Evolutionary conservation across 2,329 filamentous ascomycete species (phyloP).

Genomic region (Colletotrichum phormii): DNA sequence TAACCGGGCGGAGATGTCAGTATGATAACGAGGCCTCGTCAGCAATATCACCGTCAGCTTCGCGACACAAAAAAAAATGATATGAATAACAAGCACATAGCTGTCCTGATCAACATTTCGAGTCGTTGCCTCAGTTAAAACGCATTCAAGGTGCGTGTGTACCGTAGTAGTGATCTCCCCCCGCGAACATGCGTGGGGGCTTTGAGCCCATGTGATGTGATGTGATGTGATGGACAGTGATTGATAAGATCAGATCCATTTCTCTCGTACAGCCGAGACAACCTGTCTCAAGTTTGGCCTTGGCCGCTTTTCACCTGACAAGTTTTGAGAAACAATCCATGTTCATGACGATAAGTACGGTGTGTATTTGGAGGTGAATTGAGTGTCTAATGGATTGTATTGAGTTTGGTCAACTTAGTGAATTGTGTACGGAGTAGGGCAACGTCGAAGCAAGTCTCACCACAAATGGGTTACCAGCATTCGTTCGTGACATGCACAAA

Average conservation of each 20-base stretch:
- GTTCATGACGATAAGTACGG: neutral
- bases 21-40: neutral
- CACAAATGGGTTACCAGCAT: neutral
- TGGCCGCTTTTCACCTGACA: neutral
- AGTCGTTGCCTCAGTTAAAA: neutral
- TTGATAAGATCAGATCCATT: slow-evolving; percentile 24
- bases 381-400: neutral
- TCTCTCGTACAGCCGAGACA: neutral
- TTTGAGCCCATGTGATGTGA: neutral
- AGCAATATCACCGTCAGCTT: too few species aligned
- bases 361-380: neutral
- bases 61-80: too few species aligned
- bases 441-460: neutral
- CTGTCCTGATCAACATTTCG: too few species aligned
- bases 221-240: neutral
- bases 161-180: too few species aligned
- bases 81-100: neutral
- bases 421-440: neutral
- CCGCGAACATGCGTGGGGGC: too few species aligned
- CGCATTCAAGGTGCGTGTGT: too few species aligned
- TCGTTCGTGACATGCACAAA: neutral
- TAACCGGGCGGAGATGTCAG: neutral
- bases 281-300: neutral
- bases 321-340: neutral
- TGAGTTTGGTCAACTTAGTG: neutral